phyloP scores from a whole-genome alignment of 225 moss, liverwort and hornwort genomes.

The Sphagnum contortum region DNA sequence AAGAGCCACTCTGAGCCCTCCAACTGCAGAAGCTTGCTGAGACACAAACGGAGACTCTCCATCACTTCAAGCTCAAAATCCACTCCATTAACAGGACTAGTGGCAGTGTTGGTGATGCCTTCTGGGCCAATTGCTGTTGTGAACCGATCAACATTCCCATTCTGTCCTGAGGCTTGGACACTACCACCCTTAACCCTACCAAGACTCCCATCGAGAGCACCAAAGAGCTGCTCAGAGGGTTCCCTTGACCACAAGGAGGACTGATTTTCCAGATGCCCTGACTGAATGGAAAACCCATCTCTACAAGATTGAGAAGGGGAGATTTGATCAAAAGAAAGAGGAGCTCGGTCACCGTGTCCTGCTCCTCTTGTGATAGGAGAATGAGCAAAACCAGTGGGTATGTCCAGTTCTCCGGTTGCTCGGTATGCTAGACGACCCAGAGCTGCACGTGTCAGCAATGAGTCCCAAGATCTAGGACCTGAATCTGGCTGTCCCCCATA shows the following conservation, averaged over 20 bases:
- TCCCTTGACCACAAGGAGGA: slow-evolving; percentile 74
- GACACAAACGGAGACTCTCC: slow-evolving; percentile 37
- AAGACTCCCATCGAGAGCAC: slow-evolving; percentile 23
- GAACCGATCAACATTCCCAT: slow-evolving; percentile 9
- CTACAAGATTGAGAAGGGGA: slow-evolving; percentile 67
- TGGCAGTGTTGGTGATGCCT: slow-evolving; percentile 8
- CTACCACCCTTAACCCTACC: slow-evolving; percentile 14
- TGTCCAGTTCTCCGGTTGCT: slow-evolving; percentile 74
- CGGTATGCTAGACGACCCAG: slow-evolving; percentile 58
- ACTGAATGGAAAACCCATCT: slow-evolving; percentile 73
- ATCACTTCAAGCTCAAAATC: slow-evolving; percentile 47
- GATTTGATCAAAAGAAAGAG: slow-evolving; percentile 73
- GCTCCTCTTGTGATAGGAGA: slow-evolving; percentile 69
- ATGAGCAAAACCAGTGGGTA: slow-evolving; percentile 35
- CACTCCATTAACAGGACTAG: slow-evolving; percentile 2
- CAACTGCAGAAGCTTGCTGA: slow-evolving; percentile 51
- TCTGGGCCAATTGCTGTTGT: slow-evolving; percentile 10
- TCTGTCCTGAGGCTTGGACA: slow-evolving; percentile 6
- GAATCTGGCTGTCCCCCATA: slow-evolving; percentile 14
- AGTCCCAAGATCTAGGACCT: slow-evolving; percentile 25
- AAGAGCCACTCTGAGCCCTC: slow-evolving; percentile 87
- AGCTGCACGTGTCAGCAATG: slow-evolving; percentile 20
- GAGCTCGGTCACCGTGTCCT: slow-evolving; percentile 40
- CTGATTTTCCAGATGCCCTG: slow-evolving; percentile 31
- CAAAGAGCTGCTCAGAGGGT: slow-evolving; percentile 77